Percentiles rank a stretch among this genome's conserved stretches.
Evolutionary conservation across 805 yeast genomes (phyloP).

Genomic region (Lipomyces starkeyi): DNA sequence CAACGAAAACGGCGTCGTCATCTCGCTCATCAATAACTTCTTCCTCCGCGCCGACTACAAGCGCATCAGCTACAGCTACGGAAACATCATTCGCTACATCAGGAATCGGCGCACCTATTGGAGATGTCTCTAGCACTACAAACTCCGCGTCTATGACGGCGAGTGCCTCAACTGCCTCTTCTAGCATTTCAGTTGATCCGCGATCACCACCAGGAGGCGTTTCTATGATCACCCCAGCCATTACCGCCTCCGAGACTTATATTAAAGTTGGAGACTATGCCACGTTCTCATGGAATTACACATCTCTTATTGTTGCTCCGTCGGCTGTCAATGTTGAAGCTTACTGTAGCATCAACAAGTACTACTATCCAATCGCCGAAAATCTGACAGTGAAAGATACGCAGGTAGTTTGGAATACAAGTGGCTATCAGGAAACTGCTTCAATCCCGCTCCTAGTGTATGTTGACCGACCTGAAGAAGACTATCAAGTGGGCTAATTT

Average conservation of each 20-base stretch:
- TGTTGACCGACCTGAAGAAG: conserved; percentile 6
- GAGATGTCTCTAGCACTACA: background rate
- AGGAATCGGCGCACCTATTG: background rate
- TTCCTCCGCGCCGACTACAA: conserved; percentile 3
- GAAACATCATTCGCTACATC: background rate
- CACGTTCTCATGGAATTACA: conserved; percentile 51
- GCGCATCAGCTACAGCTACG: background rate
- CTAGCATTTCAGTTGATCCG: conserved; percentile 46
- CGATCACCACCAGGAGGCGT: conserved; percentile 48
- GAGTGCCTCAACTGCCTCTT: conserved; percentile 31
- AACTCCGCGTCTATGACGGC: background rate
- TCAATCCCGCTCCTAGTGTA: conserved; percentile 31
- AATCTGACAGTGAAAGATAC: conserved; percentile 44
- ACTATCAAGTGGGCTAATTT: background rate
- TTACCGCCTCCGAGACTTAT: conserved; percentile 46
- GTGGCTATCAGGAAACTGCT: conserved; percentile 41
- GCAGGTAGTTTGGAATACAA: conserved; percentile 48
- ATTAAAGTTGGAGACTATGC: conserved; percentile 49
- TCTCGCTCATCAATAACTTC: conserved; percentile 8
- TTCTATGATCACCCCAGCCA: conserved; percentile 45
- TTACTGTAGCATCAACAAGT: conserved; percentile 47
- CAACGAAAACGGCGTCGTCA: background rate
- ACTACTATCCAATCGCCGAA: conserved; percentile 48
- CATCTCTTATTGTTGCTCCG: conserved; percentile 48
- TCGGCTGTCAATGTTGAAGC: conserved; percentile 49